phyloP scores from a whole-genome alignment of 192 early-diverging fungal species.

The Phycomyces blakesleeanus region DNA sequence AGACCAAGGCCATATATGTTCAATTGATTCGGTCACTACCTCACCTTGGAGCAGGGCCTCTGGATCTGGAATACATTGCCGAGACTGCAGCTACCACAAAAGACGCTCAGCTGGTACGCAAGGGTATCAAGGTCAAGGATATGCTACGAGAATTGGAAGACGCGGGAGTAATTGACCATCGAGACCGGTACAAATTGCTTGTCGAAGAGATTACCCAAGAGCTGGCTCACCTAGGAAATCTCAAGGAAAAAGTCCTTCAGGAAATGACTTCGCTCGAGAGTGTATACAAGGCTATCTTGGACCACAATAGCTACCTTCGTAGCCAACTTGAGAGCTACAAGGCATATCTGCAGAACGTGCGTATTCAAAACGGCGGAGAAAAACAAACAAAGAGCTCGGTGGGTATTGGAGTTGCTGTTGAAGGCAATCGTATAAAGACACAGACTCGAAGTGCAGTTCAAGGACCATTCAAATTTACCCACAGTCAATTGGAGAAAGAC shows the following conservation, averaged over 20 bases:
- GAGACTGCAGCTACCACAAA: slow-evolving; percentile 86
- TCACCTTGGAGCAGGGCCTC: slow-evolving; percentile 43
- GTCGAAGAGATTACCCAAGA: slow-evolving; percentile 88
- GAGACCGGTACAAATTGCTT: slow-evolving; percentile 76
- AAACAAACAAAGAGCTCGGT: slow-evolving; percentile 45
- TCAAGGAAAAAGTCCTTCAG: slow-evolving; percentile 81
- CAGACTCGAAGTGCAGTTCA: slow-evolving; percentile 31
- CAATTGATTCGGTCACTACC: slow-evolving; percentile 91
- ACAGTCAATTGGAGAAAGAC: slow-evolving; percentile 82
- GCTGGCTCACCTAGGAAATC: slow-evolving; percentile 84
- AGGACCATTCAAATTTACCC: slow-evolving; percentile 79
- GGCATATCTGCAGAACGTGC: slow-evolving; percentile 91
- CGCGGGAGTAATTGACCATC: slow-evolving; percentile 65
- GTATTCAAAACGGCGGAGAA: slow-evolving; percentile 58
- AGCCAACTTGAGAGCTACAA: slow-evolving; percentile 92
- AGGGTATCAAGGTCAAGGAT: slow-evolving; percentile 93
- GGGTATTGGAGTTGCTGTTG: slow-evolving; percentile 61
- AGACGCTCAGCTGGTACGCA: slow-evolving; percentile 84
- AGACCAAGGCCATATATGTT: slow-evolving; percentile 90
- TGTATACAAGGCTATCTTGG: slow-evolving; percentile 89
- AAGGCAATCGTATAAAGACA: slow-evolving; percentile 43
- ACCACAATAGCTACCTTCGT: slow-evolving; percentile 90
- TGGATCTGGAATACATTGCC: slow-evolving; percentile 70
- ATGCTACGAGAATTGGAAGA: slow-evolving; percentile 87
- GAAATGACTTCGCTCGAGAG: slow-evolving; percentile 75